Evolutionary conservation across 768 basidiomycete species (phyloP), one percentile per base, ranked within the genome.

Genomic region (Leccinum longicurvipes): DNA sequence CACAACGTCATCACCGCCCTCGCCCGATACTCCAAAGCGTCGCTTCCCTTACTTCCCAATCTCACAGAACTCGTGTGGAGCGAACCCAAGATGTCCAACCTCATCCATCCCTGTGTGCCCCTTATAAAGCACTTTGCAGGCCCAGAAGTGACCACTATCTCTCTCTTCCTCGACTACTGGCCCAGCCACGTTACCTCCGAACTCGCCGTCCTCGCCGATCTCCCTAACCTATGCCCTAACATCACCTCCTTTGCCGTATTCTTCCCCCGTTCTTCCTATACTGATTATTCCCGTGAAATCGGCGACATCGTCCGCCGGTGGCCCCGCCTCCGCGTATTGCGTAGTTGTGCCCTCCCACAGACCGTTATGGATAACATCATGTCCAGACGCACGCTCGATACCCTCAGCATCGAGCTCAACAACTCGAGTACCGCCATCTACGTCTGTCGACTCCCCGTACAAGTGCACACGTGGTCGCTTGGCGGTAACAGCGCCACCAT

Each of bases 391-490:
- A 48, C 45, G 0, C 63, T 68, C 23, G 57, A 64, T 2, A 62
- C 67, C 0, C 63, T 68, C 19, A 60, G 54, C 27, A 67, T 66
- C 42, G 67, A 68, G n/a, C 63, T 68, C 48, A 68, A 68, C 46
- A 64, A 68, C 17, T 64, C 64, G 12, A 61, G 31, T 3, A 61
- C 60, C 0, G 60, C 62, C 1, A 12, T 50, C 9, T 68, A 64
- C 28, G 45, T 57, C n/a, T 67, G 67, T 21, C 52, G 28, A 1
- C 52, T 68, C 19, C 64, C 67, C 1, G 15, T 58, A 1, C 55
- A 62, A 9, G 54, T 68, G 1, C 57, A 53, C 21, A 64, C 59
- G 1, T 64, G 49, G 53, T 66, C 67, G 5, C 60, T 68, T 4
- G 64, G 64, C 1, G 67, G 60, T 0, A 68, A 64, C 44, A 68